Evolutionary conservation across 192 early-diverging fungal genomes (phyloP), one percentile per base, ranked within the genome.

Genomic region (Backusella psychrophila): DNA sequence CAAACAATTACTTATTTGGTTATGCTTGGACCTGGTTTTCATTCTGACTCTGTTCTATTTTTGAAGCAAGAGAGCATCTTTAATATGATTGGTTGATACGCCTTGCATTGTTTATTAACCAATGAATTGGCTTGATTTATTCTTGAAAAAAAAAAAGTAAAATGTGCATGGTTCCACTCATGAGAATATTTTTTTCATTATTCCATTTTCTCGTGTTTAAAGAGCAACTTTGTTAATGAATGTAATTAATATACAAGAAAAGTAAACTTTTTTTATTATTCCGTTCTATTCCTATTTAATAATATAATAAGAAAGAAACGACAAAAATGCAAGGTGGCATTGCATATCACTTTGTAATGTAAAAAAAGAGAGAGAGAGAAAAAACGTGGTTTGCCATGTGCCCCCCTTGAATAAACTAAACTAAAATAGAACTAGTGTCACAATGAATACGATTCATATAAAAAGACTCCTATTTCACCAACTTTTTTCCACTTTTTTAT

Each of bases 361-460:
- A 4, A 53, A 63, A 23, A 56, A 23, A 56, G 8, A 26, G 8
- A 56, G n/a, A 26, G 7, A 56, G 6, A 63, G 3, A 59, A 29
- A 63, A 63, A 63, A 63, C 56, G 56, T 63, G 56, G 56, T 63
- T 63, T 63, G 56, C 56, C 56, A 63, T 63, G 56, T 63, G 56
- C 56, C 56, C n/a, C 56, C 56, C 12, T n/a, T 17, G 46, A n/a
- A n/a, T 1, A 29, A 11, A 29, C 56, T 63, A 63, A 29, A 63
- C 56, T 63, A 63, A 63, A 63, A 63, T 63, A 14, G 56, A 29
- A 29, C 11, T 63, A 26, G 26, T 14, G 56, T 49, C 46, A 49
- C 46, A n/a, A 7, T 49, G 17, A 19, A n/a, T n/a, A 6, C 6
- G 26, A 63, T 29, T 14, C 23, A 63, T 63, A 63, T 63, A 63